Percentiles rank a stretch among this genome's conserved stretches.
phyloP scores from a whole-genome alignment of 345 rosid genomes.

The Carallia brachiata region DNA sequence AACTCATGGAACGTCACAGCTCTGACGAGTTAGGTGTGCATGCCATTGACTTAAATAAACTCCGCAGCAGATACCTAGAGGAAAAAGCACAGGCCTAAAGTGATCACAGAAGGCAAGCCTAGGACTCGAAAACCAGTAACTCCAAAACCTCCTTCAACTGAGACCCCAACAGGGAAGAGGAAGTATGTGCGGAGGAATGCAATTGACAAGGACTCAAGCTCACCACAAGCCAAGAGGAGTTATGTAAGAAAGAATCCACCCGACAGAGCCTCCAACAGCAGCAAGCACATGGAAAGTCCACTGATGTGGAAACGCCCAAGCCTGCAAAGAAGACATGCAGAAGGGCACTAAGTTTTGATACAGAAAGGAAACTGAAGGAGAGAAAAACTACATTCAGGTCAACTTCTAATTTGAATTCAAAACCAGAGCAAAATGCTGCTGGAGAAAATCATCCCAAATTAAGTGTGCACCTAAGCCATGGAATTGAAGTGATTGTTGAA shows the following conservation, averaged over 20 bases:
- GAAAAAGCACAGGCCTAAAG: slow-evolving; percentile 33
- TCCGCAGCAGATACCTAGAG: slow-evolving; percentile 25
- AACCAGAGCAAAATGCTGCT: slow-evolving; percentile 18
- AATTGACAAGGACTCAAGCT: slow-evolving; percentile 18
- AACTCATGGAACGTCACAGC: slow-evolving; percentile 28
- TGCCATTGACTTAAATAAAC: slow-evolving; percentile 22
- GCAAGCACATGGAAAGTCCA: slow-evolving; percentile 28
- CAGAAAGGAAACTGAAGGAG: background rate
- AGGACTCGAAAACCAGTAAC: slow-evolving; percentile 9
- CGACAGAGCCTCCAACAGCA: background rate
- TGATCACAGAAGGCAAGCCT: slow-evolving; percentile 24
- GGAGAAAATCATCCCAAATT: slow-evolving; percentile 16
- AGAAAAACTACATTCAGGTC: background rate
- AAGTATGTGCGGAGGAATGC: slow-evolving; percentile 10
- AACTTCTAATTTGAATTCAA: slow-evolving; percentile 19
- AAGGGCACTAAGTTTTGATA: slow-evolving; percentile 24
- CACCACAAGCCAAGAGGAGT: no score
- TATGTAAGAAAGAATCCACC: no score
- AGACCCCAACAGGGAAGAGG: slow-evolving; percentile 14
- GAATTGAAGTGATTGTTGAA: slow-evolving; percentile 36
- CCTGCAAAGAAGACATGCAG: slow-evolving; percentile 21
- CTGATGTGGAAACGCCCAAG: slow-evolving; percentile 20
- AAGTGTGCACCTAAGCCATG: slow-evolving; percentile 18
- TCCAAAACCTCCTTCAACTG: slow-evolving; percentile 5
- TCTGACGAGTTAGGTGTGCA: slow-evolving; percentile 28